These are phyloP conservation scores for Basipetospora chlamydospora DNA, from an alignment of 2,329 filamentous ascomycete species.

Conservation along the genomic window DNA sequence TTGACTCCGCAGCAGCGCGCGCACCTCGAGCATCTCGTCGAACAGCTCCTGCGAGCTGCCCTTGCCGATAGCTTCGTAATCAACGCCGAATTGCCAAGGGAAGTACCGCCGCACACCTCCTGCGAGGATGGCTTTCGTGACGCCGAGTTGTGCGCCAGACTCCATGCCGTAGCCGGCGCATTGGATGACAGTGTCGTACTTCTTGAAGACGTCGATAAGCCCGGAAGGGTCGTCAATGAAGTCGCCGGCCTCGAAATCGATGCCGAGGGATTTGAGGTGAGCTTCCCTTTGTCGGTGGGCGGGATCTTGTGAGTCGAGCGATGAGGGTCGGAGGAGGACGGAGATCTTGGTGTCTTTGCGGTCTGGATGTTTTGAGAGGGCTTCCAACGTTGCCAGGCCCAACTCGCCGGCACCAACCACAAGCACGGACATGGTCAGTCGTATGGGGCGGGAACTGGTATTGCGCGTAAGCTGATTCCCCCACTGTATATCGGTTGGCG, in stretches of 20 bases:
- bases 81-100: constrained; percentile 62
- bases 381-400: constrained; percentile 38
- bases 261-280: constrained; percentile 20
- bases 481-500: too few relatives aligned
- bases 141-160: constrained; percentile 39
- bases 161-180: constrained; percentile 47
- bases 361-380: constrained; percentile 31
- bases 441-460: too few relatives aligned
- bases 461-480: too few relatives aligned
- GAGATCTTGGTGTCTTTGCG: constrained; percentile 24
- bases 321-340: constrained; percentile 37
- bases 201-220: constrained; percentile 26
- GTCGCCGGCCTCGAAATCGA: constrained; percentile 30
- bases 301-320: constrained; percentile 23
- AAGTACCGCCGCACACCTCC: constrained; percentile 39
- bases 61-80: constrained; percentile 50
- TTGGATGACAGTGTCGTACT: constrained; percentile 40
- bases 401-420: constrained; percentile 55
- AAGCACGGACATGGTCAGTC: constrained; percentile 33
- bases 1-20: constrained; percentile 34
- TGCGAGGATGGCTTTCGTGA: constrained; percentile 38
- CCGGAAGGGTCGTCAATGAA: constrained; percentile 19
- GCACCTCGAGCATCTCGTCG: constrained; percentile 50
- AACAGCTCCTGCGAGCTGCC: constrained; percentile 50
- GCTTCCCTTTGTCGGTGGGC: constrained; percentile 20